phyloP scores from a whole-genome alignment of 257 asterid species.

The Przewalskia tangutica region DNA sequence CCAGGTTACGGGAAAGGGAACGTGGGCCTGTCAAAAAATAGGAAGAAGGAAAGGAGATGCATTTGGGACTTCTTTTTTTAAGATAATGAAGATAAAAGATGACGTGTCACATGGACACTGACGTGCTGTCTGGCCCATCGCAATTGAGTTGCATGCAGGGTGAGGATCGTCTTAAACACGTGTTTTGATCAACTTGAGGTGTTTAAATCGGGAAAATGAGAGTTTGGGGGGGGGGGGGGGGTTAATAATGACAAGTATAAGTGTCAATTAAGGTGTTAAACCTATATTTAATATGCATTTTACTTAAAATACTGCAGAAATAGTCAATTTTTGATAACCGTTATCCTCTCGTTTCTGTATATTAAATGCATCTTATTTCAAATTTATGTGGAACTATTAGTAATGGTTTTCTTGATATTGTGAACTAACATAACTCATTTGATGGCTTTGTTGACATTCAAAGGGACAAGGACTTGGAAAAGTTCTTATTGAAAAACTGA shows the following conservation, averaged over 20 bases:
- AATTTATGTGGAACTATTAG: background rate
- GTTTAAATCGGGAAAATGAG: background rate
- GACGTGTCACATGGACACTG: background rate
- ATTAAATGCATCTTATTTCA: background rate
- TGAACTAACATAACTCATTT: background rate
- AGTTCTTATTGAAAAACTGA: slow-evolving; percentile 76
- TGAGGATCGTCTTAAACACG: background rate
- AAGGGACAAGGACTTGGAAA: slow-evolving; percentile 98
- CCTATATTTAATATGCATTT: background rate
- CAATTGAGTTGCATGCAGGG: background rate
- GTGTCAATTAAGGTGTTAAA: background rate
- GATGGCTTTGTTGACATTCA: background rate
- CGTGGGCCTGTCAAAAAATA: background rate
- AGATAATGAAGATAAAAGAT: background rate
- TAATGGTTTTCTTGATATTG: background rate
- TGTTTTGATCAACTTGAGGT: background rate
- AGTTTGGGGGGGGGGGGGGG: background rate
- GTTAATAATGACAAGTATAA: background rate
- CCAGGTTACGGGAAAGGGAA: background rate
- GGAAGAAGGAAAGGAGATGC: background rate
- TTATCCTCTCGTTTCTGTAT: background rate
- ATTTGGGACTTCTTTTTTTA: background rate
- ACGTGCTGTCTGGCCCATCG: background rate
- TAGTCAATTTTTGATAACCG: background rate
- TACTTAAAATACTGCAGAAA: background rate